These are phyloP conservation scores for Canavalia ensiformis DNA, from an alignment of 306 rosid genomes.

Conservation along the genomic window DNA sequence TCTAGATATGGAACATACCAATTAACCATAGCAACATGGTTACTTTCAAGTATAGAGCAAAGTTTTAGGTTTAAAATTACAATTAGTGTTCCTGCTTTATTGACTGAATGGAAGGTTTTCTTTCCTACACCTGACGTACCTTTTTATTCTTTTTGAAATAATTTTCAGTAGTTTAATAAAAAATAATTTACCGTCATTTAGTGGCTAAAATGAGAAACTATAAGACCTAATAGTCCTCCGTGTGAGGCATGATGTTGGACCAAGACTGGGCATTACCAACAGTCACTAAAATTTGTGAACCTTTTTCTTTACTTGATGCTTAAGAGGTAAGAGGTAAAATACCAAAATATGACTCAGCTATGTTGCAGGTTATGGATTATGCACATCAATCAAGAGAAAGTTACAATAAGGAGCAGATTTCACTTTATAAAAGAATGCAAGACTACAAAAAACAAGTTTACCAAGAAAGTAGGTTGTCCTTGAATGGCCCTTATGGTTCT, in stretches of 20 bases:
- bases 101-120: conserved; percentile 21
- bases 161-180: conserved; percentile 16
- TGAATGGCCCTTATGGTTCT: conserved; percentile 60
- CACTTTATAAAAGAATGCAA: conserved; percentile 72
- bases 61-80: conserved; percentile 18
- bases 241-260: conserved; percentile 41
- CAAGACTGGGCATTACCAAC: conserved; percentile 17
- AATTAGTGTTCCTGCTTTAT: conserved; percentile 8
- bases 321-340: conserved; percentile 33
- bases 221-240: conserved; percentile 41
- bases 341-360: conserved; percentile 43
- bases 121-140: conserved; percentile 31
- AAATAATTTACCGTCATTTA: conserved; percentile 6
- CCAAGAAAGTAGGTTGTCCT: conserved; percentile 65
- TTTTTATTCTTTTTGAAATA: conserved; percentile 22
- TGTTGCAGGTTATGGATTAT: conserved; percentile 69
- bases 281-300: conserved; percentile 16
- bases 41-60: conserved; percentile 18
- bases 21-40: conserved; percentile 28
- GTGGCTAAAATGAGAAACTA: conserved; percentile 41
- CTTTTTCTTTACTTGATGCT: conserved; percentile 16
- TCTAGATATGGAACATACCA: conserved; percentile 10
- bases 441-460: conserved; percentile 72
- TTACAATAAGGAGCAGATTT: conserved; percentile 65
- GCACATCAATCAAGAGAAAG: conserved; percentile 73